Base-by-base conservation (phyloP, 2,329 filamentous ascomycete genomes). In the Fusarium sp. region DNA sequence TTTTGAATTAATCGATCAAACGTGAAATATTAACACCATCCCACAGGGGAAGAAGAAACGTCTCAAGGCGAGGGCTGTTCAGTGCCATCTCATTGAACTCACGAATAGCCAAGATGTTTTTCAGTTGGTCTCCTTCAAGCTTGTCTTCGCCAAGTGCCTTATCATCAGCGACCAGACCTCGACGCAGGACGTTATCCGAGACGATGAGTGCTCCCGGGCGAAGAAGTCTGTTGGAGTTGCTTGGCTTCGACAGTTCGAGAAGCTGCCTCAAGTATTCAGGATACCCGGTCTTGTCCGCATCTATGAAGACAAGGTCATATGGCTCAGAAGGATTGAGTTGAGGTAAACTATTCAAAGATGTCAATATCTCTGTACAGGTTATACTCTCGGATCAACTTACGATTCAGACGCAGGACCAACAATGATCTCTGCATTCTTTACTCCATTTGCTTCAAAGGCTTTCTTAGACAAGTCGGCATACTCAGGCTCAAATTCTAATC, bases 301-400 rank as follows among this genome's bases (percentile, higher is more conserved):
- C 85, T 65, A 87, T 81, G 74, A 87, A 87, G 73, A 87, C 80
- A 46, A 87, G 76, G 74, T 87, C 86, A 69, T 85, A 88, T 6
- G 86, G 83, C 70, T 69, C 61, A 12, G 29, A 44, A 25, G 73
- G 68, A 30, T 54, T 44, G 30, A 78, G 69, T 37, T 80, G 82
- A 76, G 37, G 75, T 59, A 61, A 77, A 70, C 63, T 81, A 68
- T 6, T 13, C 13, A 20, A 37, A 8, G 10, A 12, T 10, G 32
- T 54, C 13, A 70, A 27, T 16, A 14, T 48, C 6, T 8, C 11
- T 9, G 30, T 24, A 12, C 20, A 30, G 7, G 4, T 32, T 32
- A 22, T 25, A 13, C 14, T 24, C 13, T 20, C 27, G 34, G n/a
- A 11, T 14, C 18, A 22, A 75, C 82, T 71, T 70, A 86, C 84